These are phyloP conservation scores for Adansonia rubrostipa DNA, from an alignment of 441 rosid genomes.

Conservation along the genomic window DNA sequence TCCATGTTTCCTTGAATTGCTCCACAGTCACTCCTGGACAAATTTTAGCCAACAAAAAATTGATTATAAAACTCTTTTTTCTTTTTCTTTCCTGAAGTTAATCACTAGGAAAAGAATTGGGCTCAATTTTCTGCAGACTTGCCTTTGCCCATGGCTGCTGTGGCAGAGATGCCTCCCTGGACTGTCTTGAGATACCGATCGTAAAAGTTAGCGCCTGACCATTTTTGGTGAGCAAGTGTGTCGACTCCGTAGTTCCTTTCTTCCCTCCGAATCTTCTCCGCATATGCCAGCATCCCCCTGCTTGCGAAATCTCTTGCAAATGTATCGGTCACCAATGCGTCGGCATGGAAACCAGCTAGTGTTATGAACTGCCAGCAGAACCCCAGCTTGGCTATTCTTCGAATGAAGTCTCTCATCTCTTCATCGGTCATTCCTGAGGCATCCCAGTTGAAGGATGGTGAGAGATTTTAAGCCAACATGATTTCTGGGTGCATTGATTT, in stretches of 20 bases:
- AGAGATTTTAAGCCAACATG: slow-evolving; percentile 90
- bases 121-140: slow-evolving; percentile 22
- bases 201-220: slow-evolving; percentile 92
- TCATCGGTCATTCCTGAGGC: slow-evolving; percentile 84
- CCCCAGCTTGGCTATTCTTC: slow-evolving; percentile 74
- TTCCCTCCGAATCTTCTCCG: slow-evolving; percentile 94
- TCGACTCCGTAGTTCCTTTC: slow-evolving; percentile 90
- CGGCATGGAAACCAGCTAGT: slow-evolving; percentile 90
- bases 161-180: slow-evolving; percentile 93
- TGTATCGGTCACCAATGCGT: slow-evolving; percentile 79
- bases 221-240: slow-evolving; percentile 93
- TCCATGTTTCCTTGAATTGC: slow-evolving; percentile 93
- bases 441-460: slow-evolving; percentile 95
- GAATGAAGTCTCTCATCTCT: slow-evolving; percentile 87
- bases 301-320: slow-evolving; percentile 77
- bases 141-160: slow-evolving; percentile 98
- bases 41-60: neutral
- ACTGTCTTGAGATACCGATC: slow-evolving; percentile 88
- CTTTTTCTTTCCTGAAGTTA: neutral
- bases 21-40: slow-evolving; percentile 86
- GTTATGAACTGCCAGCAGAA: slow-evolving; percentile 97
- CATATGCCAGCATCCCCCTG: slow-evolving; percentile 93
- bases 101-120: neutral
- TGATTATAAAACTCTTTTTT: neutral
- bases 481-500: slow-evolving; percentile 67